Percentiles rank a stretch among this genome's conserved stretches.
Evolutionary conservation across 2,329 filamentous ascomycete species (phyloP).

Genomic region (Trichoderma sp.): DNA sequence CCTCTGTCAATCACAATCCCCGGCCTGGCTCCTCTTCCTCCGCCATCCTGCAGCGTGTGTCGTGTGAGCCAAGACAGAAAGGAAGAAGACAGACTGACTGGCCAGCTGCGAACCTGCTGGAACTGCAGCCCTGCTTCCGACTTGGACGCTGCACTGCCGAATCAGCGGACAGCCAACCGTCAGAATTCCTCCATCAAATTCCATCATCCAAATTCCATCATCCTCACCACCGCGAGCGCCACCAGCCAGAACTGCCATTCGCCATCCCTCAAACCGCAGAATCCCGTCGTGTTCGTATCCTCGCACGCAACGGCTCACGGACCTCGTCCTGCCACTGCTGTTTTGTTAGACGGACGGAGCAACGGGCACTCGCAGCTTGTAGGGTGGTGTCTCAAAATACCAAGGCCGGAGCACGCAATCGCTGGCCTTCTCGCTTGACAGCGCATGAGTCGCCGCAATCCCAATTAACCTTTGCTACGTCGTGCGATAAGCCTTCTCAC

Average conservation of each 20-base stretch:
- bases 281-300: conserved; percentile 4
- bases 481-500: conserved; percentile 19
- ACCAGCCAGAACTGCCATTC: not conserved
- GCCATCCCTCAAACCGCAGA: not conserved
- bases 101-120: not conserved
- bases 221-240: not conserved
- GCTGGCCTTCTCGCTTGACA: conserved; percentile 1
- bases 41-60: not conserved
- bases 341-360: not conserved
- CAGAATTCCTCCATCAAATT: not conserved
- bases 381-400: conserved; percentile 22
- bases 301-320: not conserved
- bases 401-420: conserved; percentile 23
- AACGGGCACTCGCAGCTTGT: not conserved
- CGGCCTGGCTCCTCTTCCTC: conserved; percentile 4
- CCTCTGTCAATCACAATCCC: not conserved
- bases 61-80: conserved; percentile 6
- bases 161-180: not conserved
- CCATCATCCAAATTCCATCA: conserved; percentile 1
- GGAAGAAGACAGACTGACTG: not conserved
- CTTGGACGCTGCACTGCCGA: not conserved
- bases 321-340: not conserved
- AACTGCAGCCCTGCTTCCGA: not conserved
- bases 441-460: conserved; percentile 22
- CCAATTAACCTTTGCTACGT: conserved; percentile 13